phyloP scores from a whole-genome alignment of 1,284 basidiomycete genomes.

The Leccinum cinnamomeum region DNA sequence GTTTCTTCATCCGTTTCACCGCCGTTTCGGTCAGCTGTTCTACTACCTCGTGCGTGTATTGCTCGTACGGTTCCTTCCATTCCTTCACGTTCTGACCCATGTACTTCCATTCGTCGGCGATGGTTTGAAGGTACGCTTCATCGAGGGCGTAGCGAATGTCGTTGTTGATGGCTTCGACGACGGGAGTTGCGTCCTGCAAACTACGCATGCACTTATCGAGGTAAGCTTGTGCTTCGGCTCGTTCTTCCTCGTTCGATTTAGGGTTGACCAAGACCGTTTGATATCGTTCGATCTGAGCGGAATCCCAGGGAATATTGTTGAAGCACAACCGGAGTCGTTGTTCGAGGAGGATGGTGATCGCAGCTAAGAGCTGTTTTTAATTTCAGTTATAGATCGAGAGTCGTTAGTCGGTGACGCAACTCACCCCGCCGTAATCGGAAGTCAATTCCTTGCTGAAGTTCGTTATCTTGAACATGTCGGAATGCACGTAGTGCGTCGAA shows the following conservation, averaged over 20 bases:
- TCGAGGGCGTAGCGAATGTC: not conserved
- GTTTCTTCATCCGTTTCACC: not conserved
- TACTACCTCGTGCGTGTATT: not conserved
- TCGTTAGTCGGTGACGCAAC: no score
- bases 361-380: no score
- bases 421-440: not conserved
- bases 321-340: not conserved
- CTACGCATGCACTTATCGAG: not conserved
- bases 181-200: not conserved
- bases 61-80: not conserved
- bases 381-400: no score
- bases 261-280: not conserved
- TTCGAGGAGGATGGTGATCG: not conserved
- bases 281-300: not conserved
- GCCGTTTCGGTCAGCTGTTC: not conserved
- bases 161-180: not conserved
- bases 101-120: not conserved
- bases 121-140: rapidly evolving
- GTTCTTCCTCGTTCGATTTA: not conserved
- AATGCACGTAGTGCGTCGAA: not conserved
- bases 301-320: not conserved
- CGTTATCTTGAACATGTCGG: not conserved
- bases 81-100: not conserved
- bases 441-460: not conserved
- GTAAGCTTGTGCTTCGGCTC: not conserved